A percentile compares a stretch with the other conserved stretches of the same genome.
These are phyloP conservation scores for Leccinum arenicola DNA, from an alignment of 768 basidiomycete species.

Conservation along the genomic window DNA sequence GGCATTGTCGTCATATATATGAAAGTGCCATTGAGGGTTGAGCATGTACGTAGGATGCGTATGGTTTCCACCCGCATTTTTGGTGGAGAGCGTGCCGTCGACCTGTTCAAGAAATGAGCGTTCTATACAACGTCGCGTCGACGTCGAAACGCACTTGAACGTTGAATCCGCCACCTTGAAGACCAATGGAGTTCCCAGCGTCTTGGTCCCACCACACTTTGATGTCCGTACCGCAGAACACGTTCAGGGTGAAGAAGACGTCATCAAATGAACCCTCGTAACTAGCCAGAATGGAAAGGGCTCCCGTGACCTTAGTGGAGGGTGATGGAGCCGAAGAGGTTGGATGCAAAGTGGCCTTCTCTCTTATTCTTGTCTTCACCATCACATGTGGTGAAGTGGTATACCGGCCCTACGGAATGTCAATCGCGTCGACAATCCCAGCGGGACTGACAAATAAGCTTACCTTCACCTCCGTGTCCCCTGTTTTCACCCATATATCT, in stretches of 20 bases:
- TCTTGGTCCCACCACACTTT: slow-evolving; percentile 48
- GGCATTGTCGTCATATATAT: slow-evolving; percentile 41
- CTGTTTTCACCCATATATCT: slow-evolving; percentile 22
- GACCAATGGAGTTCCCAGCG: slow-evolving; percentile 1
- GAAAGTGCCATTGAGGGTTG: slow-evolving; percentile 86
- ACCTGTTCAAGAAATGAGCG: slow-evolving; percentile 40
- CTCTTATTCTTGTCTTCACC: slow-evolving; percentile 16
- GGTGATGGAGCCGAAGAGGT: background rate
- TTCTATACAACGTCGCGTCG: background rate
- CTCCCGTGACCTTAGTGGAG: slow-evolving; percentile 32
- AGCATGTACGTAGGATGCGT: slow-evolving; percentile 78
- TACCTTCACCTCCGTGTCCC: slow-evolving; percentile 41
- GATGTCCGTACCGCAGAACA: slow-evolving; percentile 39
- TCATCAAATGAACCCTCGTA: slow-evolving; percentile 65
- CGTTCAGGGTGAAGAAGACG: slow-evolving; percentile 67
- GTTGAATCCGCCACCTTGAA: slow-evolving; percentile 7
- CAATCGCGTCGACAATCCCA: background rate
- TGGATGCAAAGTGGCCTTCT: slow-evolving; percentile 25
- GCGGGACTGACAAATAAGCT: background rate
- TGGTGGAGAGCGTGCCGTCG: slow-evolving; percentile 57
- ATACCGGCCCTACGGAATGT: slow-evolving; percentile 36
- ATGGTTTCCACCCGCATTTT: slow-evolving; percentile 83
- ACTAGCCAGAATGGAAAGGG: slow-evolving; percentile 56
- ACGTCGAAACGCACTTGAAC: slow-evolving; percentile 12
- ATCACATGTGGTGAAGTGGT: slow-evolving; percentile 48